Base-by-base conservation (phyloP, 225 moss, liverwort and hornwort genomes). In the Ulota crispa region DNA sequence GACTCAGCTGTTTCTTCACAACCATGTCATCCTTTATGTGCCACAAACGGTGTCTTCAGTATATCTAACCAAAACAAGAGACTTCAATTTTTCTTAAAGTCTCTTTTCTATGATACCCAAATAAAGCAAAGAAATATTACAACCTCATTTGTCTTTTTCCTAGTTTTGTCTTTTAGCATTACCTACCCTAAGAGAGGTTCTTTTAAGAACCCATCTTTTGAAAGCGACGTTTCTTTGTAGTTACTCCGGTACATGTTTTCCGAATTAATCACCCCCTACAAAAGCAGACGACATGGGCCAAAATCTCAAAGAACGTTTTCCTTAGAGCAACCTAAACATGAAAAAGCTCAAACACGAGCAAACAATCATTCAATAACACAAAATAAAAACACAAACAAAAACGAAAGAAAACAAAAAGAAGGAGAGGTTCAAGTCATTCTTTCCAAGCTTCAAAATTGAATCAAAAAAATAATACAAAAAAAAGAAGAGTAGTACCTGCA, bases 261-360 rank as follows among this genome's bases (percentile, higher is more conserved):
- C 9, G 90, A 88, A 21, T 85, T 70, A 6, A 96, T 94, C 68
- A 94, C 91, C 57, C 90, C 92, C 93, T 95, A 89, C 72, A 85
- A 24, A 24, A 41, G 45, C 32, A 70, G 24, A 84, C 23, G 54
- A 65, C 64, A 75, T 26, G 20, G 60, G 52, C 42, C 50, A 50
- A 74, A 34, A 30, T 73, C 10, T 23, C 30, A 54, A 31, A 59
- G 6, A 56, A 30, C 19, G 39, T 3, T 26, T 24, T 57, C 28
- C 1, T 57, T 13, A 84, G 12, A 45, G 41, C 28, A 69, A 50
- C 21, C 54, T 64, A 20, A 55, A 7, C 52, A 21, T 24, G 45
- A 34, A 18, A 54, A 68, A 24, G 20, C 57, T 68, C 26, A 41
- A 68, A n/a, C 62, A 60, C 16, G 19, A 50, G 62, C 50, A 50